Percentiles rank a stretch among this genome's conserved stretches.
Conservation (phyloP, 2,329 filamentous ascomycete genomes). For the Mycocentrospora acerina region DNA sequence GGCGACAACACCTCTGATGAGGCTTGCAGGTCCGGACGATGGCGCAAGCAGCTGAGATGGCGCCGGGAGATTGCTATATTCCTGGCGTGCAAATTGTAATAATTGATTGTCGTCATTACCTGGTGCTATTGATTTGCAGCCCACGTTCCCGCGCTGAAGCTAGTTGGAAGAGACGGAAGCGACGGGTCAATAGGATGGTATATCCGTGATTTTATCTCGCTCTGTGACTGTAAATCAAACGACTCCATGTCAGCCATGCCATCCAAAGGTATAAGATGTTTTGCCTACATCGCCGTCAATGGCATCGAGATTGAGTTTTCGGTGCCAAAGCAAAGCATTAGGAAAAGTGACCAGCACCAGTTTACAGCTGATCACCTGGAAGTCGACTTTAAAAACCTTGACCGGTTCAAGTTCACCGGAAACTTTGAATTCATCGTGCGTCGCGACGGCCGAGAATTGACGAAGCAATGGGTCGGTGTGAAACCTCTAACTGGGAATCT, state of each 20-base stretch:
- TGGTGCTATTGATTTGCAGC: no score
- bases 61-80: no score
- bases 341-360: slow-evolving; percentile 33
- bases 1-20: no score
- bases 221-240: no score
- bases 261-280: slow-evolving; percentile 38
- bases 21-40: no score
- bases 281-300: slow-evolving; percentile 38
- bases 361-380: slow-evolving; percentile 48
- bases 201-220: no score
- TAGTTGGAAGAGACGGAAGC: no score
- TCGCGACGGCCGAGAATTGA: slow-evolving; percentile 43
- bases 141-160: no score
- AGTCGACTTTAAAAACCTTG: slow-evolving; percentile 49
- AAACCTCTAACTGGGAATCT: slow-evolving; percentile 50
- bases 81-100: no score
- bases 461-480: slow-evolving; percentile 49
- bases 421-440: slow-evolving; percentile 48
- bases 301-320: slow-evolving; percentile 49
- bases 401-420: slow-evolving; percentile 48
- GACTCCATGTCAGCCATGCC: slow-evolving; percentile 25
- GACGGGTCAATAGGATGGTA: no score
- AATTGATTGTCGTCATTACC: no score
- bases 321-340: slow-evolving; percentile 44
- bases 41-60: no score